These are phyloP conservation scores for Alternaria postmessia DNA, from an alignment of 2,329 filamentous ascomycete genomes.

Conservation along the genomic window DNA sequence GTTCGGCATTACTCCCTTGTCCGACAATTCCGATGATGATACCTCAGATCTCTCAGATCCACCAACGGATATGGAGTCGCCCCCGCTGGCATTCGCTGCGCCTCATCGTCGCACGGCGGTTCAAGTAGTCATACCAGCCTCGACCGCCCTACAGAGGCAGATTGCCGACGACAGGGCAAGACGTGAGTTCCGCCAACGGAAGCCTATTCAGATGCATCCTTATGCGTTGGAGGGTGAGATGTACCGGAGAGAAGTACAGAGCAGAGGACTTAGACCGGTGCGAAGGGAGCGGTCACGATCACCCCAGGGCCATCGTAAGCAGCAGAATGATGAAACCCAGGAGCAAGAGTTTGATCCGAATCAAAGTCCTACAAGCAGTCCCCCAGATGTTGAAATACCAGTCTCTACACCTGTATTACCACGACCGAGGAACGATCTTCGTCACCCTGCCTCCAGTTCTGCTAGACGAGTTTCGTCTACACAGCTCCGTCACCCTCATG, in stretches of 20 bases:
- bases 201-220: slow-evolving; percentile 59
- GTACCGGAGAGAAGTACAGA: slow-evolving; percentile 54
- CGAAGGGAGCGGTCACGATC: slow-evolving; percentile 43
- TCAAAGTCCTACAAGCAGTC: slow-evolving; percentile 30
- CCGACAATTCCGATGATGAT: slow-evolving; percentile 37
- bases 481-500: slow-evolving; percentile 23
- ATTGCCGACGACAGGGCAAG: slow-evolving; percentile 25
- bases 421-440: slow-evolving; percentile 16
- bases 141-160: slow-evolving; percentile 25
- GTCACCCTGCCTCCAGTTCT: slow-evolving; percentile 8
- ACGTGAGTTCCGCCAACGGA: slow-evolving; percentile 54
- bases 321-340: slow-evolving; percentile 37
- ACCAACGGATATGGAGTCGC: slow-evolving; percentile 33
- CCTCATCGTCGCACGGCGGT: slow-evolving; percentile 39
- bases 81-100: slow-evolving; percentile 11
- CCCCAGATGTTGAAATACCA: slow-evolving; percentile 32
- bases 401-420: slow-evolving; percentile 33
- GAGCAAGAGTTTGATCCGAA: slow-evolving; percentile 45
- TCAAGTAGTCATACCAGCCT: slow-evolving; percentile 42
- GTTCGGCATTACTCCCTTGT: slow-evolving; percentile 33
- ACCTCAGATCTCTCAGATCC: slow-evolving; percentile 40
- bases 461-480: slow-evolving; percentile 19
- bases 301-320: slow-evolving; percentile 26
- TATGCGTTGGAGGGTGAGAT: slow-evolving; percentile 56
- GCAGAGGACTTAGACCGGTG: slow-evolving; percentile 56